Evolutionary conservation across 108 stramenopile species (phyloP).

Genomic region (Cyclostephanos invisitatus): DNA sequence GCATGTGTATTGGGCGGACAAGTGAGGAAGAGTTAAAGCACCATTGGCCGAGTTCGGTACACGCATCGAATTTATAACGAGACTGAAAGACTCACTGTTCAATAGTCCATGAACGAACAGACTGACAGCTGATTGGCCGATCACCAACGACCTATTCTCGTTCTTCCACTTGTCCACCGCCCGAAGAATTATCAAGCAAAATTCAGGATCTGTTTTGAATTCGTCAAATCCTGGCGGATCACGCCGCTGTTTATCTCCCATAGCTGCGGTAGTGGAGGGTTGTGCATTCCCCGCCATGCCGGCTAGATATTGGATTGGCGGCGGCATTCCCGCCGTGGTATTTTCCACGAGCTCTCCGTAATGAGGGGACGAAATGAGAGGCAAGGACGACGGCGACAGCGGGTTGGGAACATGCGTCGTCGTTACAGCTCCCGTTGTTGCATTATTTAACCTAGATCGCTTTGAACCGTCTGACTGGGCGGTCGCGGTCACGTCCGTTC

Average conservation of each 20-base stretch:
- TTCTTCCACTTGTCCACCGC: neutral
- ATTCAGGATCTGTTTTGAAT: slow-evolving; percentile 4
- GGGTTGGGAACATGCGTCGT: neutral
- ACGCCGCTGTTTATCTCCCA: neutral
- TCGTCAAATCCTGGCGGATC: slow-evolving; percentile 13
- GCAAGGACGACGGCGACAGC: neutral
- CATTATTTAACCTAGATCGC: neutral
- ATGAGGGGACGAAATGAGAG: too few species aligned
- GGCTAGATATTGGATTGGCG: too few species aligned
- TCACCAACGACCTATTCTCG: neutral
- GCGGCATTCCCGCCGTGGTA: too few species aligned
- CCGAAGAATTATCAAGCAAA: slow-evolving; percentile 1
- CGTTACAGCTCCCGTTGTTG: neutral
- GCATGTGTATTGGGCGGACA: neutral
- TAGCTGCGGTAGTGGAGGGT: neutral
- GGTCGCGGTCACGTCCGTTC: neutral
- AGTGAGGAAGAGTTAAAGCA: neutral
- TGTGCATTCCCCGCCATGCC: neutral
- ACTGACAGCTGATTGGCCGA: neutral
- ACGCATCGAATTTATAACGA: neutral
- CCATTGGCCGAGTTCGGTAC: neutral
- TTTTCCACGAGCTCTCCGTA: neutral
- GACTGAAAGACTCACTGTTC: slow-evolving; percentile 6
- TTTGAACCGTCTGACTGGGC: neutral
- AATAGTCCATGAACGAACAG: slow-evolving; percentile 8